Percentiles rank a stretch among this genome's conserved stretches.
phyloP scores from a whole-genome alignment of 176 grass and related monocot species.

The Oryza australiensis region DNA sequence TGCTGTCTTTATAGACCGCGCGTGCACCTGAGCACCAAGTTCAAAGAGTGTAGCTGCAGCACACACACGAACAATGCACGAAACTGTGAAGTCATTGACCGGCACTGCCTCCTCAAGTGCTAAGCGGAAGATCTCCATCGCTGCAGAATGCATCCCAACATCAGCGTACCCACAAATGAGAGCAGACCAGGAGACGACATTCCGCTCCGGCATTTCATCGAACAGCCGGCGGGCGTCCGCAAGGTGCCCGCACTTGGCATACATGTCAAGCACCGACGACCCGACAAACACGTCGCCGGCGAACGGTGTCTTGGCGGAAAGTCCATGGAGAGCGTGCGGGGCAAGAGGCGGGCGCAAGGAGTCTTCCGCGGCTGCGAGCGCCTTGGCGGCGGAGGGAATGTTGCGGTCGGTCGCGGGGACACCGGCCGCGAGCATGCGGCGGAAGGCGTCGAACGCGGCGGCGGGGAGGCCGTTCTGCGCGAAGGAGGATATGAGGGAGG shows the following conservation, averaged over 20 bases:
- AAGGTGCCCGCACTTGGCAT: slow-evolving; percentile 64
- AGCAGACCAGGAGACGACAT: slow-evolving; percentile 94
- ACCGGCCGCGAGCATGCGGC: slow-evolving; percentile 55
- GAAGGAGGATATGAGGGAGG: slow-evolving; percentile 68
- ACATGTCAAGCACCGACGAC: slow-evolving; percentile 77
- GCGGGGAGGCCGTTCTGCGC: slow-evolving; percentile 62
- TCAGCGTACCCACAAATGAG: slow-evolving; percentile 73
- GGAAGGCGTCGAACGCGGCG: slow-evolving; percentile 59
- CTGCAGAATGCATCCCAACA: slow-evolving; percentile 45
- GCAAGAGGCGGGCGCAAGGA: slow-evolving; percentile 33
- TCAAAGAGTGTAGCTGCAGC: slow-evolving; percentile 64
- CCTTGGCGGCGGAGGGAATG: slow-evolving; percentile 73
- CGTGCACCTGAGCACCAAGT: slow-evolving; percentile 74
- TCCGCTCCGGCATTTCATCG: slow-evolving; percentile 72
- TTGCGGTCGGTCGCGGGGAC: slow-evolving; percentile 64
- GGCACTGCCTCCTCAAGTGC: slow-evolving; percentile 59
- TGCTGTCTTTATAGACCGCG: slow-evolving; percentile 58
- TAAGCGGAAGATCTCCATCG: slow-evolving; percentile 49
- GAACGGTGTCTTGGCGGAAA: slow-evolving; percentile 71
- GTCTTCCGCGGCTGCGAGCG: slow-evolving; percentile 42
- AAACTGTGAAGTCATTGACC: slow-evolving; percentile 84
- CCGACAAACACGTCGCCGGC: slow-evolving; percentile 64
- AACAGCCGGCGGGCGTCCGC: slow-evolving; percentile 57
- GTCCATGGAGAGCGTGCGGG: slow-evolving; percentile 55
- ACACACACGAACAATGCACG: slow-evolving; percentile 68